phyloP scores from a whole-genome alignment of 2,329 filamentous ascomycete genomes.

The Pseudogymnoascus sp. region DNA sequence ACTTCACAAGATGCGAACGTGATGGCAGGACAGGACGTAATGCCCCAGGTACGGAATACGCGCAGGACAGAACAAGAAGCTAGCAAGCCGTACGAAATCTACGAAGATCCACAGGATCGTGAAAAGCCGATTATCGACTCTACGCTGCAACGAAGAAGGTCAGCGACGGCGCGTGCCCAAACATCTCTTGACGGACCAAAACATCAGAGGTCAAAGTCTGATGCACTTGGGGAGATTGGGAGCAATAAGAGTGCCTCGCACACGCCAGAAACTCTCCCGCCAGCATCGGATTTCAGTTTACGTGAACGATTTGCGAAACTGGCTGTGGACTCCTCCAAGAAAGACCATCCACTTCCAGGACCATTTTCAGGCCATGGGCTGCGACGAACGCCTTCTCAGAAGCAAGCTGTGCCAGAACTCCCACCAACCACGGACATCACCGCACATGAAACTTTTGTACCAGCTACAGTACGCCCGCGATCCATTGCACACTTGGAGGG shows the following conservation, averaged over 20 bases:
- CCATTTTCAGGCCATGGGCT: background rate
- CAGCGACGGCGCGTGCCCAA: background rate
- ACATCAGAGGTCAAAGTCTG: background rate
- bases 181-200: background rate
- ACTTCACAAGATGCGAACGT: background rate
- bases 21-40: background rate
- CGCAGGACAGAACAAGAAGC: background rate
- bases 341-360: background rate
- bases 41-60: background rate
- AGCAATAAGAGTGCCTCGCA: background rate
- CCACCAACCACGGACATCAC: background rate
- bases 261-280: background rate
- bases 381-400: conserved; percentile 1
- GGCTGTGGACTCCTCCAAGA: background rate
- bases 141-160: background rate
- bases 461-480: background rate
- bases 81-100: background rate
- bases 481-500: conserved; percentile 45
- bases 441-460: background rate
- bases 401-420: background rate
- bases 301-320: conserved; percentile 4
- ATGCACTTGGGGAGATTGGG: conserved; percentile 3
- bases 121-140: background rate
- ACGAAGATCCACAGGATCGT: conserved; percentile 2
- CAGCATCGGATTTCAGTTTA: conserved; percentile 1